Base-by-base conservation (phyloP, 345 rosid species). In the Syzygium grande region DNA sequence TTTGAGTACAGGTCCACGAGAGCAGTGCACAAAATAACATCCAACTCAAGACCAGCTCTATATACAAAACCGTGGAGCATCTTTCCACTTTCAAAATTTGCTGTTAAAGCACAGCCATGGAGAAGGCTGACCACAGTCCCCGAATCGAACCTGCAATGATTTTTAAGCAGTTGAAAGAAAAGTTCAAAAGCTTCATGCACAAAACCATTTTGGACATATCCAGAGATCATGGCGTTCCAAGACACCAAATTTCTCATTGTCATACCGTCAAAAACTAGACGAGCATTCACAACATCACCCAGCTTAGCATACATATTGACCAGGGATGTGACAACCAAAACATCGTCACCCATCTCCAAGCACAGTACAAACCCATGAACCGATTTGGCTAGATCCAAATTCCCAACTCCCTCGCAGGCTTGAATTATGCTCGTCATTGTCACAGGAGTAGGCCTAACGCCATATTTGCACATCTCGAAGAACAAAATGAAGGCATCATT, bases 181-280 rank as follows among this genome's bases (percentile, higher is more conserved):
- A 89, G 88, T 51, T 68, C 87, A 86, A 90, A 90, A 84, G 87
- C 86, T 54, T 90, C 87, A 15, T 25, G 56, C n/a, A 89, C 51
- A 15, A 85, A 65, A 77, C 88, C 78, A 56, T 88, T 89, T 46
- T 88, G 91, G 68, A 88, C 51, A n/a, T 84, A 89, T 54, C 88
- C 91, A 6, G 90, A 90, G 80, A 90, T 90, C 88, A 90, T 88
- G 80, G 88, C 88, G 88, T 90, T 89, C 88, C 91, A 90, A 25
- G 91, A 84, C 43, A 90, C 90, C 88, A 90, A 59, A 38, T 63
- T 90, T 80, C 59, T 88, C 9, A 52, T 51, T 5, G 56, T 51
- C 88, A 90, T 88, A 84, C 87, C 38, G 0, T 84, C 58, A n/a
- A 90, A 90, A 85, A 88, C 68, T n/a, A 8, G 27, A 38, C 84